Base-by-base conservation (phyloP, 441 rosid species). In the Arabidopsis lyrata region DNA sequence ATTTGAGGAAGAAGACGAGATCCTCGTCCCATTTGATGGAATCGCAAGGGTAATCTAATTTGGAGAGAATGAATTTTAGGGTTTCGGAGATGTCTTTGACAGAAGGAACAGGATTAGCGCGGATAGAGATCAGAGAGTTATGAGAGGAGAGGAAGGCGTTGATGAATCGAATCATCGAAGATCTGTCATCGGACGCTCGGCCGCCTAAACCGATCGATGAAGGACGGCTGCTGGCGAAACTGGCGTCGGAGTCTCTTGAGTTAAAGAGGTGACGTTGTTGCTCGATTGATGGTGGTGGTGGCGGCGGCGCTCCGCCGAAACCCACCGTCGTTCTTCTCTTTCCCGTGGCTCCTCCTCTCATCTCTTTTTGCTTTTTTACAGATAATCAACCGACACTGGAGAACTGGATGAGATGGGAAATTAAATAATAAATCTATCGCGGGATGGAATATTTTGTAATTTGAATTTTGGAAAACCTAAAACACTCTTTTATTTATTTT, bases 191-290 rank as follows among this genome's bases (percentile, higher is more conserved):
- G 7, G 79, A 57, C 11, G 82, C 31, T 35, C 91, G 85, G 52
- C 85, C 85, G 20, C 66, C 66, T 65, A 81, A 31, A 14, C 93
- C 93, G 58, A 81, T 31, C 18, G 90, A 86, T 0, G 98, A 94
- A 0, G 99, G 99, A 3, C 93, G 96, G 77, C 96, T 88, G 76
- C 99, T 92, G 3, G 94, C 90, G 53, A 88, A 86, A 56, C 97
- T 92, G 9, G 87, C 96, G 76, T 92, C 99, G 68, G 99, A 95
- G 69, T 92, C 95, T 14, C 99, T 91, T 20, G 86, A 78, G 61
- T 68, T 78, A 7, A 20, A 65, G 52, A 44, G 77, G 47, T 72
- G 73, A 62, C 84, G 84, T 42, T 80, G 77, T 47, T 78, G 80
- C 50, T 86, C 88, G 5, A 84, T 83, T 0, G 85, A 75, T 2